These are phyloP conservation scores for Fusarium pseudonygamai DNA, from an alignment of 2,329 filamentous ascomycete genomes.

Conservation along the genomic window DNA sequence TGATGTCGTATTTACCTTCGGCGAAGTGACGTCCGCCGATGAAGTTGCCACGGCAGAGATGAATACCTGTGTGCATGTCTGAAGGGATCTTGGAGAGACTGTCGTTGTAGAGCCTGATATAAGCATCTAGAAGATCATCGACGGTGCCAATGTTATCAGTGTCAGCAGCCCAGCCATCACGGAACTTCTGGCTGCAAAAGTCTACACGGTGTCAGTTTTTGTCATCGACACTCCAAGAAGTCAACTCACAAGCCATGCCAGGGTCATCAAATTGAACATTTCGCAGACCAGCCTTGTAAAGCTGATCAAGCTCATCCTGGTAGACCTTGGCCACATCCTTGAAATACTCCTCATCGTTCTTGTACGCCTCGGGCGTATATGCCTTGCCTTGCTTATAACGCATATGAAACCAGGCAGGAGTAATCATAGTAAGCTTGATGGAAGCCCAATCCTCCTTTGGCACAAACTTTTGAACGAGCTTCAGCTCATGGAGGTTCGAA, in stretches of 20 bases:
- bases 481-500: conserved; percentile 62
- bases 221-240: accelerated
- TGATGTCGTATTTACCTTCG: conserved; percentile 73
- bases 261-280: conserved; percentile 77
- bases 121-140: conserved; percentile 76
- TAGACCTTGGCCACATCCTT: conserved; percentile 72
- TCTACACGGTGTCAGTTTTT: conserved; percentile 54
- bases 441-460: conserved; percentile 59
- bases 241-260: conserved; percentile 68
- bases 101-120: conserved; percentile 82
- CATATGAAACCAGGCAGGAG: conserved; percentile 55
- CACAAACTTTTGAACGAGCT: conserved; percentile 56
- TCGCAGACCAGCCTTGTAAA: conserved; percentile 70
- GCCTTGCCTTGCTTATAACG: conserved; percentile 44
- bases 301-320: conserved; percentile 67
- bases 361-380: conserved; percentile 40
- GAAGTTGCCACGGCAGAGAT: conserved; percentile 77
- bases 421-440: conserved; percentile 65
- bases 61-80: conserved; percentile 81
- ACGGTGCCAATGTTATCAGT: conserved; percentile 72
- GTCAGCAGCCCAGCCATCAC: conserved; percentile 74
- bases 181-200: conserved; percentile 78
- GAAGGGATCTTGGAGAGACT: conserved; percentile 68
- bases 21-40: conserved; percentile 72
- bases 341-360: conserved; percentile 63